Base-by-base conservation (phyloP, 305 asterid genomes). In the Fraxinus velutina region DNA sequence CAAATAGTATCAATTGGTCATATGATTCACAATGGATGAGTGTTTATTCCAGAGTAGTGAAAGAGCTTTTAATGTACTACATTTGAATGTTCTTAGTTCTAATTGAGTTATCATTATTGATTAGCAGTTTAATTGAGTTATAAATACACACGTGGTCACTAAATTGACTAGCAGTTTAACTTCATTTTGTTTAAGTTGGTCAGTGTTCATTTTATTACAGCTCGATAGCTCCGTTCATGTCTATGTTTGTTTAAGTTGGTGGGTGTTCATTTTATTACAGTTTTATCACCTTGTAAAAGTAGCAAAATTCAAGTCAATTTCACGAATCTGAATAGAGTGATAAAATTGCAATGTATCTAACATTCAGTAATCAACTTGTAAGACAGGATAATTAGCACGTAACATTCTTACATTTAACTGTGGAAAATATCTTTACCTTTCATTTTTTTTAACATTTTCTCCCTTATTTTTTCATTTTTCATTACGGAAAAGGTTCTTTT, bases 21-120 rank as follows among this genome's bases (percentile, higher is more conserved):
- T 9, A 68, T 68, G 74, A 27, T 29, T 70, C 75, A 13, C 75
- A 70, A 70, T 70, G 75, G 75, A 70, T 29, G 75, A 32, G 42
- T 70, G 6, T 66, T 70, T 70, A 12, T 12, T 70, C 36, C 17
- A 30, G 44, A 29, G 37, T 12, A 70, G 42, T 24, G 72, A 64
- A 9, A 24, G 32, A 22, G 32, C 75, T 70, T 12, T 70, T 30
- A 30, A 70, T 32, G 22, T 29, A 70, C 37, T 70, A 13, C 10
- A 70, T 4, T 13, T 70, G 37, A 29, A 29, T 30, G 8, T 30
- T 70, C 42, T 68, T 30, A 68, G 42, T 68, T 68, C 12, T 12
- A 29, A 10, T 27, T 68, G 34, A 27, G 9, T 68, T 68, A 27
- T 68, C 19, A 64, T 64, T 62, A 24, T 22, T 21, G 66, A 55